These are phyloP conservation scores for Begonia peltatifolia DNA, from an alignment of 306 rosid genomes.

Conservation along the genomic window DNA sequence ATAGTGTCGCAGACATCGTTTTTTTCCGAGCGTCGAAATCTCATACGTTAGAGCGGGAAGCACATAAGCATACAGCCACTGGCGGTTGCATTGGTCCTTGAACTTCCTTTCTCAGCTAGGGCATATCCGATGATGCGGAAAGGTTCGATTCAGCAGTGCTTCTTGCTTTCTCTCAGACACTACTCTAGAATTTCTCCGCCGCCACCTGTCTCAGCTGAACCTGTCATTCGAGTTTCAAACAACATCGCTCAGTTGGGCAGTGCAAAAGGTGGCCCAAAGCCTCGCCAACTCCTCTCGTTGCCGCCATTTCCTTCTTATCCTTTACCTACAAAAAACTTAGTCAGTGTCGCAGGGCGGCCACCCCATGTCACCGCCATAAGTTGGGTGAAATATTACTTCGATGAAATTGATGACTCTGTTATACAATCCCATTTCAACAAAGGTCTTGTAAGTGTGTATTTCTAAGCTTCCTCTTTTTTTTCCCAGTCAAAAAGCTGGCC, in stretches of 20 bases:
- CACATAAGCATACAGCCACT: too few relatives aligned
- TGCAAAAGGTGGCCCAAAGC: slow-evolving; percentile 67
- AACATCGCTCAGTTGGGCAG: slow-evolving; percentile 54
- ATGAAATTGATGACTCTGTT: slow-evolving; percentile 34
- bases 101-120: neutral
- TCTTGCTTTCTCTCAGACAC: slow-evolving; percentile 1
- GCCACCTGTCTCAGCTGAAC: slow-evolving; percentile 29
- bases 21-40: too few relatives aligned
- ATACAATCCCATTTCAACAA: slow-evolving; percentile 75
- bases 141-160: neutral
- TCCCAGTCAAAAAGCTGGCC: neutral
- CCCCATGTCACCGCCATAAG: slow-evolving; percentile 55
- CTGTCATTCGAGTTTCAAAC: slow-evolving; percentile 66
- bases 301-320: slow-evolving; percentile 65
- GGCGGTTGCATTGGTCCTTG: too few relatives aligned
- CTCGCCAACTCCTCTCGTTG: slow-evolving; percentile 67
- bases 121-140: neutral
- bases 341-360: slow-evolving; percentile 13
- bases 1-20: too few relatives aligned
- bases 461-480: neutral
- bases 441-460: slow-evolving; percentile 55
- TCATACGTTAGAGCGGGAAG: too few relatives aligned
- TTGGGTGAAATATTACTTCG: slow-evolving; percentile 79
- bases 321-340: slow-evolving; percentile 41
- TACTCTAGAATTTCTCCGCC: slow-evolving; percentile 59